These are phyloP conservation scores for Pestalotiopsis sp. DNA, from an alignment of 2,329 filamentous ascomycete species.

Conservation along the genomic window DNA sequence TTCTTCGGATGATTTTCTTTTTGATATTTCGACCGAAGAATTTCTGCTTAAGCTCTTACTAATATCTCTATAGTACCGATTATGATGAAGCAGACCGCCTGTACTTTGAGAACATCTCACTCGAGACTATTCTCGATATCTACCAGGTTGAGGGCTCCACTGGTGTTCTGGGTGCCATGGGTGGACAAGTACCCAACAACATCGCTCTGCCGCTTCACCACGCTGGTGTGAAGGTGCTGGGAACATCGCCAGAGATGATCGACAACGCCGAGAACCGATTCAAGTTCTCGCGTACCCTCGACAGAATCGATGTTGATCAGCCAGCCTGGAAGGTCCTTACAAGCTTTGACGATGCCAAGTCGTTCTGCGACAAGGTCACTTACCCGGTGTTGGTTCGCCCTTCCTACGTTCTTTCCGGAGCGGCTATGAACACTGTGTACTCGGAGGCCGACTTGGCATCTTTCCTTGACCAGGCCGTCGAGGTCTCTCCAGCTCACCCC, in stretches of 20 bases:
- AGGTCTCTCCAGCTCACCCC: constrained; percentile 92
- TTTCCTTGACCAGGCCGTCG: constrained; percentile 87
- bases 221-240: constrained; percentile 87
- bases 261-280: constrained; percentile 96
- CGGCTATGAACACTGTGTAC: constrained; percentile 99
- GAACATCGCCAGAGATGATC: constrained; percentile 98
- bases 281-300: constrained; percentile 98
- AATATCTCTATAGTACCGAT: constrained; percentile 62
- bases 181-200: constrained; percentile 97
- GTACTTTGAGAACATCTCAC: constrained; percentile 94
- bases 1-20: no score
- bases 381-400: constrained; percentile 95
- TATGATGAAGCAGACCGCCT: constrained; percentile 93
- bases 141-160: constrained; percentile 83
- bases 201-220: constrained; percentile 89
- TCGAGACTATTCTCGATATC: constrained; percentile 91
- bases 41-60: no score
- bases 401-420: constrained; percentile 95
- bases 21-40: no score
- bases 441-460: constrained; percentile 88
- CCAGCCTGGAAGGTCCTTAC: constrained; percentile 98
- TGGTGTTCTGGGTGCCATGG: constrained; percentile 93
- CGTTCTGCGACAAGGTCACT: constrained; percentile 84
- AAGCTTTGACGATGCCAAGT: constrained; percentile 85
- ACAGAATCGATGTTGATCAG: constrained; percentile 92